Base-by-base conservation (phyloP, 2,329 filamentous ascomycete species). In the Paecilomyces niveus region DNA sequence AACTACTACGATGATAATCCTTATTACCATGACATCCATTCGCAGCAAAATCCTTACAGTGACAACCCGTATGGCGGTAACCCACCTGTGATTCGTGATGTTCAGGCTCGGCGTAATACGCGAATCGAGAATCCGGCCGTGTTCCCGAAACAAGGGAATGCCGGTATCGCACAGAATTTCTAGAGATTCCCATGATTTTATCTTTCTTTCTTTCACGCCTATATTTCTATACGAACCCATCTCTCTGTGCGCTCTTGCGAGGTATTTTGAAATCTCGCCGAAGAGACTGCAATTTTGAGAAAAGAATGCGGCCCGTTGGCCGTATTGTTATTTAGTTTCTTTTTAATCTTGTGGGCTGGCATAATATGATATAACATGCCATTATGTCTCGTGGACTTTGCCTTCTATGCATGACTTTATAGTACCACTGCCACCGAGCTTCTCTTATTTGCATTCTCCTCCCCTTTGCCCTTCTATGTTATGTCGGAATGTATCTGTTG, bases 101-200 rank as follows among this genome's bases (percentile, higher is more conserved):
- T 97, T 64, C 88, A 89, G 63, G 94, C 94, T 29, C 83, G 94
- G 65, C 85, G 94, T 64, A 97, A 97, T 77, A 97, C 94, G 11
- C 86, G 92, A 62, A 97, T 99, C 69, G 92, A 97, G 78, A 96
- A 89, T 71, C 88, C 91, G 2, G 85, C 89, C 52, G 89, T 94
- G 62, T 95, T 90, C 68, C 92, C 93, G 10, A 90, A 95, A 70
- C 92, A 96, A 78, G 86, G 85, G 33, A 96, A 90, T 68, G 90
- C 90, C 45, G 94, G 94, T 59, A 97, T 99, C 68, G 90, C 94
- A 32, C 94, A 97, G 76, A 99, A 99, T 75, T 99, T 99, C 69
- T 97, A 84, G 62, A 32, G 18, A 11, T 32, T 57, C n/a, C 54
- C 58, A 18, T 21, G 45, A 29, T 54, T 24, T 31, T n/a, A n/a